Conservation (phyloP, 2,329 filamentous ascomycete species). For the Didymella arachidicola region DNA sequence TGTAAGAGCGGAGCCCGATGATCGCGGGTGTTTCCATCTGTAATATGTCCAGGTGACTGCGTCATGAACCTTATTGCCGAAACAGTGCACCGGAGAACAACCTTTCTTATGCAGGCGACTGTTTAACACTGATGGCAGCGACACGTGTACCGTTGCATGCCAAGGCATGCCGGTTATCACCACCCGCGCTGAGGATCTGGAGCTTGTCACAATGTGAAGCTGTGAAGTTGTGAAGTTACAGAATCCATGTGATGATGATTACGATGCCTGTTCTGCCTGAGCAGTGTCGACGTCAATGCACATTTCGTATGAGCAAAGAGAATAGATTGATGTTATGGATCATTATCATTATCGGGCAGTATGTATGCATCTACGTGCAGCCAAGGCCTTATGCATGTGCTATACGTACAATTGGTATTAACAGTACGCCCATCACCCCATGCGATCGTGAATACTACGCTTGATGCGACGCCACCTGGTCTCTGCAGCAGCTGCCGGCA, state of each 20-base stretch:
- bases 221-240: neutral
- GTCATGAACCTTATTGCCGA: slow-evolving; percentile 11
- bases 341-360: slow-evolving; percentile 13
- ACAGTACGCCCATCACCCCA: slow-evolving; percentile 18
- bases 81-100: neutral
- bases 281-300: neutral
- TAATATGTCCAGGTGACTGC: slow-evolving; percentile 3
- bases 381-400: slow-evolving; percentile 1
- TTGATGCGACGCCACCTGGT: slow-evolving; percentile 23
- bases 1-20: slow-evolving; percentile 2
- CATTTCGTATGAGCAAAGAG: neutral
- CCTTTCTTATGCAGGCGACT: neutral
- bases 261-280: neutral
- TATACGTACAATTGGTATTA: neutral
- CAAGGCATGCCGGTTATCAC: neutral
- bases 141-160: neutral
- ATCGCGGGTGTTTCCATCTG: slow-evolving; percentile 11
- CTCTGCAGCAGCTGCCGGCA: slow-evolving; percentile 22
- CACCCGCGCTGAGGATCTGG: neutral
- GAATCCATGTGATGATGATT: neutral
- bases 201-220: neutral
- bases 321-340: neutral
- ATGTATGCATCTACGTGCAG: neutral
- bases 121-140: neutral
- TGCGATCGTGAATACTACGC: slow-evolving; percentile 20